A percentile compares a stretch with the other conserved stretches of the same genome.
These are phyloP conservation scores for Tylopilus sp. DNA, from an alignment of 1,284 basidiomycete genomes.

Conservation along the genomic window DNA sequence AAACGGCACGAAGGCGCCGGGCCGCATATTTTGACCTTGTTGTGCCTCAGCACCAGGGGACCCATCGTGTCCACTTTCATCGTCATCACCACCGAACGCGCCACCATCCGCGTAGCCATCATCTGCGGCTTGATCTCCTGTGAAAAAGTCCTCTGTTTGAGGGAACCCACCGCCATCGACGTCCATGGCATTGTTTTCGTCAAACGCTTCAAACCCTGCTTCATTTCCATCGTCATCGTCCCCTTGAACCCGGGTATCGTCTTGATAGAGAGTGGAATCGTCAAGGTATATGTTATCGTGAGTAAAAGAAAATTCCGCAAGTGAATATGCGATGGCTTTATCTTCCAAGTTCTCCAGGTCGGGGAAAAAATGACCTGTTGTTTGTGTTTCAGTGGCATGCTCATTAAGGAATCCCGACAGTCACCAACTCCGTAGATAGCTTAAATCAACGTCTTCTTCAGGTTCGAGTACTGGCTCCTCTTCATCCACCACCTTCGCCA, in stretches of 20 bases:
- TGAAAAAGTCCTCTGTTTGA: conserved; percentile 82
- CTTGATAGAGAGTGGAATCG: conserved; percentile 67
- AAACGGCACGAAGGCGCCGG: conserved; percentile 75
- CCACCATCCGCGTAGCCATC: conserved; percentile 61
- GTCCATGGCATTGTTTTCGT: conserved; percentile 52
- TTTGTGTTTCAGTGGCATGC: conserved; percentile 13
- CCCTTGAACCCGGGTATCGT: conserved; percentile 56
- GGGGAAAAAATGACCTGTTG: conserved; percentile 74
- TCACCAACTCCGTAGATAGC: conserved; percentile 72
- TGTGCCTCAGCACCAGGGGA: conserved; percentile 57
- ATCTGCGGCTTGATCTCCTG: conserved; percentile 75
- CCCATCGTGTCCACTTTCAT: conserved; percentile 52
- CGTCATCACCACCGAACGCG: conserved; percentile 59
- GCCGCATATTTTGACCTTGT: conserved; percentile 49
- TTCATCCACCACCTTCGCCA: conserved; percentile 83
- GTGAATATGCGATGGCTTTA: conserved; percentile 83
- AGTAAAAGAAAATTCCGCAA: conserved; percentile 85
- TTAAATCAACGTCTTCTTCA: conserved; percentile 76
- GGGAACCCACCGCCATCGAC: conserved; percentile 59
- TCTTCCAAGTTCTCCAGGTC: conserved; percentile 71
- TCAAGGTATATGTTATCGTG: conserved; percentile 71
- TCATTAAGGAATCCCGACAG: conserved; percentile 9
- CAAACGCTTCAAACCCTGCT: conserved; percentile 41
- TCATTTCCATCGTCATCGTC: conserved; percentile 62
- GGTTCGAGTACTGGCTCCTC: conserved; percentile 73